Evolutionary conservation across 1,139 yeast genomes (phyloP), one percentile per base, ranked within the genome.

Genomic region (Ashbya aceris): DNA sequence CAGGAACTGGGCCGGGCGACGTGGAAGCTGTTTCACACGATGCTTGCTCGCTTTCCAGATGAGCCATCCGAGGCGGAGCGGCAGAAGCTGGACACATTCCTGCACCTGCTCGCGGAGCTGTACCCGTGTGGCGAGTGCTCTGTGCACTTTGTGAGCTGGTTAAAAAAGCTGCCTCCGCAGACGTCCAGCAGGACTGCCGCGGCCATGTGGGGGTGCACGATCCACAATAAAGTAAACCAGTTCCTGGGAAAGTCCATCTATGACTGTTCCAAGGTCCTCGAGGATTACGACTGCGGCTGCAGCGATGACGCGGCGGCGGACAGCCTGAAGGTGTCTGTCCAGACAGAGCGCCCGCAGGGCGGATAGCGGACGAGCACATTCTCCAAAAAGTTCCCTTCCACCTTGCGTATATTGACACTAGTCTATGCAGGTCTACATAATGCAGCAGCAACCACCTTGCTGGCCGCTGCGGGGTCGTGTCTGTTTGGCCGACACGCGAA

Each of bases 81-180:
- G 40, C 61, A 70, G 30, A 82, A 93, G 7, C 67, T 91, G 40
- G 53, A 58, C 12, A 72, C 64, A 45, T 82, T 71, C 58, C 71
- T 74, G 45, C 69, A 61, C 8, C 64, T 78, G 30, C 83, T 81
- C 64, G 84, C 83, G 2, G 85, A 83, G 54, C 85, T 84, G 11
- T 85, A 85, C 51, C 95, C 95, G 0, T 85, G 95, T 64, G 94
- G 96, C 6, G 96, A 89, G 60, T 89, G 97, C 67, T 96, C 98
- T 0, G 71, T 86, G 51, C 98, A 91, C 62, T 91, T 91, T 62
- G 83, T 76, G 49, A 64, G 73, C 52, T 67, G 89, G 51, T 66
- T 91, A 45, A 58, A 67, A 41, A 71, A 81, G 53, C 77, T 70
- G 55, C 98, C 98, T 1, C 96, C 96, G 2, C 98, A 93, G 57